Percentiles rank a stretch among this genome's conserved stretches.
These are phyloP conservation scores for Pichia manshurica DNA, from an alignment of 805 yeast species.

Conservation along the genomic window DNA sequence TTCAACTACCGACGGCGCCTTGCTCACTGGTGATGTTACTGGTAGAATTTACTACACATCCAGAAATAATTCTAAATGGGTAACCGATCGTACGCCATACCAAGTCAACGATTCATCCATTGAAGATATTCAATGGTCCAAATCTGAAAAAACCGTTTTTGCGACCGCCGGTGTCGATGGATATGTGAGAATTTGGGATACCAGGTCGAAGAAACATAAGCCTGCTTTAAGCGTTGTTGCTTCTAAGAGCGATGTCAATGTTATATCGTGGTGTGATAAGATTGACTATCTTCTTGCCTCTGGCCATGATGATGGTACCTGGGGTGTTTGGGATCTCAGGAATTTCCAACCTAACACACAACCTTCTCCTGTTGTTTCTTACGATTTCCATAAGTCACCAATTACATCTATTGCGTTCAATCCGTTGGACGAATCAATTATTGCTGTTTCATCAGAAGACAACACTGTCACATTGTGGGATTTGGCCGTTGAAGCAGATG, in stretches of 20 bases:
- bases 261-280: slow-evolving; percentile 89
- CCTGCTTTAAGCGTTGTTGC: slow-evolving; percentile 86
- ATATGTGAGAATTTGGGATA: slow-evolving; percentile 90
- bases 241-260: slow-evolving; percentile 80
- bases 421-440: slow-evolving; percentile 90
- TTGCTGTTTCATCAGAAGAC: slow-evolving; percentile 95
- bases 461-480: slow-evolving; percentile 98
- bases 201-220: slow-evolving; percentile 84
- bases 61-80: slow-evolving; percentile 74
- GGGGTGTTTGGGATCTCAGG: slow-evolving; percentile 98
- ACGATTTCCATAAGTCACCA: slow-evolving; percentile 91
- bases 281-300: slow-evolving; percentile 84
- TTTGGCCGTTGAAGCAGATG: slow-evolving; percentile 96
- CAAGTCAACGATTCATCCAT: slow-evolving; percentile 66
- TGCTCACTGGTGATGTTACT: slow-evolving; percentile 82
- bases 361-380: slow-evolving; percentile 85
- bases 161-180: slow-evolving; percentile 96
- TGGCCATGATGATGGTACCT: slow-evolving; percentile 95
- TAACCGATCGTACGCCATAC: slow-evolving; percentile 79
- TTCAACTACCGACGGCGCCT: slow-evolving; percentile 74
- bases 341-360: slow-evolving; percentile 56
- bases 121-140: slow-evolving; percentile 97
- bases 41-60: slow-evolving; percentile 79
- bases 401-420: slow-evolving; percentile 91
- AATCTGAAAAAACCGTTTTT: slow-evolving; percentile 85